Conservation (phyloP, 2,329 filamentous ascomycete species). For the Fusarium multiceps region DNA sequence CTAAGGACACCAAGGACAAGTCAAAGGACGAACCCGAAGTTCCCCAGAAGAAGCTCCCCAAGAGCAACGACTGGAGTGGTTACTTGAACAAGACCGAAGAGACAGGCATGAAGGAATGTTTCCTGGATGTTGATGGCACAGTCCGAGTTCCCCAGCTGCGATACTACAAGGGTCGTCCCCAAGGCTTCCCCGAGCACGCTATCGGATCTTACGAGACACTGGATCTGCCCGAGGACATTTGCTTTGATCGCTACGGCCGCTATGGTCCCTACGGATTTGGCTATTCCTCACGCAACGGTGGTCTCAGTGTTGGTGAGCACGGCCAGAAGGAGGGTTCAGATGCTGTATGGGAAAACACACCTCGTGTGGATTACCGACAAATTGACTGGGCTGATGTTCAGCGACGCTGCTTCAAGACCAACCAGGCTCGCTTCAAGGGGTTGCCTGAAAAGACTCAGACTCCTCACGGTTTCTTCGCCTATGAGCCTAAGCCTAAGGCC, state of each 20-base stretch:
- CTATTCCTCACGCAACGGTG: conserved; percentile 82
- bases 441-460: conserved; percentile 54
- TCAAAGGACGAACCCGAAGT: conserved; percentile 21
- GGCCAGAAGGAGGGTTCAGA: conserved; percentile 86
- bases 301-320: conserved; percentile 85
- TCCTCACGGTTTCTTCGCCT: conserved; percentile 64
- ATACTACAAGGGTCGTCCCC: conserved; percentile 80
- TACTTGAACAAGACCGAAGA: conserved; percentile 57
- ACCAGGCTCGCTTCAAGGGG: conserved; percentile 74
- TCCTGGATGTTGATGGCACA: conserved; percentile 74
- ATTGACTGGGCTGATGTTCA: conserved; percentile 85
- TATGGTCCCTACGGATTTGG: conserved; percentile 91
- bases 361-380: conserved; percentile 80
- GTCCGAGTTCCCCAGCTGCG: conserved; percentile 76
- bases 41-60: conserved; percentile 39
- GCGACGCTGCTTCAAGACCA: conserved; percentile 76
- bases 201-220: conserved; percentile 89
- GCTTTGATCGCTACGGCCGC: conserved; percentile 91
- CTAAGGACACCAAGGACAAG: conserved; percentile 8
- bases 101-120: conserved; percentile 75
- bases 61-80: conserved; percentile 52
- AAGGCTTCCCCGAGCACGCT: conserved; percentile 85
- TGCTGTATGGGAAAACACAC: conserved; percentile 76
- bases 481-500: conserved; percentile 45
- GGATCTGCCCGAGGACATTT: conserved; percentile 83